Conservation (phyloP, 163 green algal species). For the Chlorella variabilis region DNA sequence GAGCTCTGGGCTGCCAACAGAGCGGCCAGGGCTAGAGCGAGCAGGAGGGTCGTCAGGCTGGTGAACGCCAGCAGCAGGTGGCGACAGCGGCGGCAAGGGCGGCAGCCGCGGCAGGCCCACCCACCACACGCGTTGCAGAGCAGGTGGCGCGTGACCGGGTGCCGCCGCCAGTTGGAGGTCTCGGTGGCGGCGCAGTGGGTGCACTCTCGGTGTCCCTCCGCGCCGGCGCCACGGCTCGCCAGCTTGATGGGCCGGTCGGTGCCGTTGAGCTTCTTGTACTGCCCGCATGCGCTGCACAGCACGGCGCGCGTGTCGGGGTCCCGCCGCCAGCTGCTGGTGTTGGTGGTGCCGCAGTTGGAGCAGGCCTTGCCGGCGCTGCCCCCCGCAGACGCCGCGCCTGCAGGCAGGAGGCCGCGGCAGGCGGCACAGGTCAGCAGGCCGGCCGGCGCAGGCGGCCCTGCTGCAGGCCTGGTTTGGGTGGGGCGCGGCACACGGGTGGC, state of each 20-base stretch:
- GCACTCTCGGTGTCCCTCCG: background rate
- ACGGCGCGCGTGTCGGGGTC: background rate
- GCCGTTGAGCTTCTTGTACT: conserved; percentile 32
- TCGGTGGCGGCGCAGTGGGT: conserved; percentile 15
- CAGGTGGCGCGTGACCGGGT: conserved; percentile 9
- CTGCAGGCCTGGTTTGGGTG: no score
- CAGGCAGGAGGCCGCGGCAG: background rate
- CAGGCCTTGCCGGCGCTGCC: conserved; percentile 12
- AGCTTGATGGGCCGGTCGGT: conserved; percentile 10
- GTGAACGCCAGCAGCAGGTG: background rate
- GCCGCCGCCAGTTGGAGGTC: conserved; percentile 28
- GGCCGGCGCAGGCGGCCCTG: no score
- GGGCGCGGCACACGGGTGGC: no score
- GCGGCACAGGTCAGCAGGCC: no score
- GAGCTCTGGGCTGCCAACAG: no score
- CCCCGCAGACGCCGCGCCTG: background rate
- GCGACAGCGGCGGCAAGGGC: no score
- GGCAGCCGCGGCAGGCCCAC: background rate
- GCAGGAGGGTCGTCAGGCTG: no score
- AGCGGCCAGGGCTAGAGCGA: no score
- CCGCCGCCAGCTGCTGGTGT: conserved; percentile 27
- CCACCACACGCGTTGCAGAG: conserved; percentile 28
- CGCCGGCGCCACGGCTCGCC: background rate
- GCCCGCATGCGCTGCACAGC: conserved; percentile 29
- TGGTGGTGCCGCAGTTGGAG: conserved; percentile 23